A percentile compares a stretch with the other conserved stretches of the same genome.
Evolutionary conservation across 2,329 filamentous ascomycete species (phyloP).

Genomic region (Botrytis pseudocinerea): DNA sequence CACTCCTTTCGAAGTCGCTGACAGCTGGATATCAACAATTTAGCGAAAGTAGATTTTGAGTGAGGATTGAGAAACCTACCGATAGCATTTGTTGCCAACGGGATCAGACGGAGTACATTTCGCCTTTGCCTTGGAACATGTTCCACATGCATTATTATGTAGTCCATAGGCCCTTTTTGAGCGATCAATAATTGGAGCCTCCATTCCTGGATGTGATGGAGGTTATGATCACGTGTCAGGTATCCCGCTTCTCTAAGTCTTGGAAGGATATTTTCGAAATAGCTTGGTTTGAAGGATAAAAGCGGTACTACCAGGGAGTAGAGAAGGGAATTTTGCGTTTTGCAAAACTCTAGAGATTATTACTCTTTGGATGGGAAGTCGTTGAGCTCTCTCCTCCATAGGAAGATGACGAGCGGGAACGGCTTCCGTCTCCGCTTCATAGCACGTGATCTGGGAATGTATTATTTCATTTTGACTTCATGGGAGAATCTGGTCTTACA

Average conservation of each 20-base stretch:
- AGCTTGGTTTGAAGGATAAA: not conserved
- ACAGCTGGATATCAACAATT: constrained; percentile 1
- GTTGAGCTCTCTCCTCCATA: not conserved
- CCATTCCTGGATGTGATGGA: not conserved
- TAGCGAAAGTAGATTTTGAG: not conserved
- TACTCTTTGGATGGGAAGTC: not conserved
- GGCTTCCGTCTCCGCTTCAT: not conserved
- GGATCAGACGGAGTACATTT: constrained; percentile 24
- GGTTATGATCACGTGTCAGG: not conserved
- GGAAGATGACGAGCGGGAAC: not conserved
- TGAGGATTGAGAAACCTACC: not conserved
- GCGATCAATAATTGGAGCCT: not conserved
- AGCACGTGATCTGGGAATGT: not conserved
- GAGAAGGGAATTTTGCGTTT: not conserved
- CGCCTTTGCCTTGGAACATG: constrained; percentile 28
- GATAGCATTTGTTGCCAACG: constrained; percentile 11
- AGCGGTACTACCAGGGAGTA: not conserved
- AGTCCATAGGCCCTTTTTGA: not conserved
- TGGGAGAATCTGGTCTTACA: not conserved
- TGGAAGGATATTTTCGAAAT: not conserved
- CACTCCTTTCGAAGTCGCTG: constrained; percentile 25
- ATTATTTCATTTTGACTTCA: not conserved
- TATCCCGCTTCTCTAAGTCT: not conserved
- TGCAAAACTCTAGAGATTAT: not conserved
- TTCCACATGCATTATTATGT: constrained; percentile 26